Conservation (phyloP, 2,329 filamentous ascomycete genomes). For the Trichoderma koningii region DNA sequence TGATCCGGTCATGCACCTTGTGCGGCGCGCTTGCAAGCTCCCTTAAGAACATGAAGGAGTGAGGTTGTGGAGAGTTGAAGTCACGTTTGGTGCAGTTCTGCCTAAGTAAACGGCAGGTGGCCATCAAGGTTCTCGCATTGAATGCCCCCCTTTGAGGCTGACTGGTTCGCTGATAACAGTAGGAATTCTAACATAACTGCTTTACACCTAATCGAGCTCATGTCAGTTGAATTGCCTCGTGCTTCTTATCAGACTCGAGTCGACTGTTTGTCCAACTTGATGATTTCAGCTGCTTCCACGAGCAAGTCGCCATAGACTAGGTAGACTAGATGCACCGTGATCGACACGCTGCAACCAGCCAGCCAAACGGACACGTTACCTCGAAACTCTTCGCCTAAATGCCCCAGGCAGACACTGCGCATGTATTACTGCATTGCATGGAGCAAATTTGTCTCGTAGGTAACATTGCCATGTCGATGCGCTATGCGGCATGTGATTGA, state of each 20-base stretch:
- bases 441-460: no score
- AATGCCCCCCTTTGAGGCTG: background rate
- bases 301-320: background rate
- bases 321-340: background rate
- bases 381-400: background rate
- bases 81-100: background rate
- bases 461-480: constrained; percentile 3
- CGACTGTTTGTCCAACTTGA: background rate
- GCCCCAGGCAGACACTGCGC: background rate
- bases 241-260: background rate
- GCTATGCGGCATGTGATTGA: background rate
- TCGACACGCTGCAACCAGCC: background rate
- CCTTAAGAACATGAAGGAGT: background rate
- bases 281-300: background rate
- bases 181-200: background rate
- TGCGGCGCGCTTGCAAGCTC: background rate
- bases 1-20: background rate
- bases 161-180: background rate
- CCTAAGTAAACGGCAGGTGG: background rate
- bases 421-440: no score
- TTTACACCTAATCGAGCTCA: background rate
- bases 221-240: background rate
- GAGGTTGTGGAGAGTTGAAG: background rate
- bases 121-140: constrained; percentile 25
- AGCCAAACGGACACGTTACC: background rate